phyloP scores from a whole-genome alignment of 1,284 basidiomycete species.

The Volvariella volvacea region DNA sequence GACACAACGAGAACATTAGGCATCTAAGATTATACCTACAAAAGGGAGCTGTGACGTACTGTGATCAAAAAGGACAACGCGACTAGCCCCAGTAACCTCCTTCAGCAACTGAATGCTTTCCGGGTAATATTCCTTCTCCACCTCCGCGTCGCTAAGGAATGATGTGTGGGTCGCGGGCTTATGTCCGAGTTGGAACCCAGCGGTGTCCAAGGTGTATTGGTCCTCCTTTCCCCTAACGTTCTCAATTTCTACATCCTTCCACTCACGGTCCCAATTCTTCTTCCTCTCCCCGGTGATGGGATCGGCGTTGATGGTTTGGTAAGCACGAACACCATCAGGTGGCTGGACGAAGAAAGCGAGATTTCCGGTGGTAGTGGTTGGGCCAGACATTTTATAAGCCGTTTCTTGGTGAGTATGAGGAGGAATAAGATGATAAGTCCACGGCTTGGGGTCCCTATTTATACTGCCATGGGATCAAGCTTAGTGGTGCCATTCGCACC shows the following conservation, averaged over 20 bases:
- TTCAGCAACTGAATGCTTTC: slow-evolving; percentile 42
- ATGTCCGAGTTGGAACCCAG: slow-evolving; percentile 47
- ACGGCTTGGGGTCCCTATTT: too few relatives aligned
- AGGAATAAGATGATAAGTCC: too few relatives aligned
- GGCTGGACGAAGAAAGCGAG: slow-evolving; percentile 3
- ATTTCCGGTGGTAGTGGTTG: neutral
- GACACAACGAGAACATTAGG: neutral
- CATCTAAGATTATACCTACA: slow-evolving; percentile 29
- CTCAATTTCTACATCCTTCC: slow-evolving; percentile 15
- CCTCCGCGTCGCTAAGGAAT: slow-evolving; percentile 30
- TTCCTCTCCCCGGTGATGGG: slow-evolving; percentile 1
- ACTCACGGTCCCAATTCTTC: neutral
- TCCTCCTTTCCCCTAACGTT: slow-evolving; percentile 40
- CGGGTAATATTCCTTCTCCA: slow-evolving; percentile 37
- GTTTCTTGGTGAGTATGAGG: neutral
- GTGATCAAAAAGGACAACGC: slow-evolving; percentile 40
- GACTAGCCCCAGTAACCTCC: slow-evolving; percentile 39
- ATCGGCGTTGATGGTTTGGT: neutral
- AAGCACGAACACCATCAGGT: slow-evolving; percentile 6
- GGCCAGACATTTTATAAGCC: neutral
- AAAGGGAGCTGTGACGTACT: slow-evolving; percentile 37
- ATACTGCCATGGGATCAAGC: too few relatives aligned
- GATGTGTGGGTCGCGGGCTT: slow-evolving; percentile 32
- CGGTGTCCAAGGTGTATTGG: slow-evolving; percentile 35
- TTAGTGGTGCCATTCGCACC: too few relatives aligned